Evolutionary conservation across 163 green algal genomes (phyloP).

Genomic region (Coccomyxa subellipsoidea): DNA sequence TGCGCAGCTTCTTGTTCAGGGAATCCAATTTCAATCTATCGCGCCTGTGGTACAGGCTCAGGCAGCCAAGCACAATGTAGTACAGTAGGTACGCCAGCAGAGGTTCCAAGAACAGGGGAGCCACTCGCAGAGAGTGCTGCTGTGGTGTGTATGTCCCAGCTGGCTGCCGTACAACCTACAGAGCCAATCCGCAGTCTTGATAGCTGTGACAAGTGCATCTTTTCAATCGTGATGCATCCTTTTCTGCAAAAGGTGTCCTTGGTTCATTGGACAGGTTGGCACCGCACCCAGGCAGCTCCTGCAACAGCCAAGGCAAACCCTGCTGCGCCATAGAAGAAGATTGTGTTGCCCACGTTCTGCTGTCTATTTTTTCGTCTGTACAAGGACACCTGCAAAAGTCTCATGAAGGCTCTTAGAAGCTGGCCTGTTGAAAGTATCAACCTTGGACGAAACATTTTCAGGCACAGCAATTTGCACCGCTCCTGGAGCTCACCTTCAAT

Average conservation of each 20-base stretch:
- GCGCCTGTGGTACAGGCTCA: constrained; percentile 15
- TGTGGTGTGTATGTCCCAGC: constrained; percentile 32
- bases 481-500: not conserved
- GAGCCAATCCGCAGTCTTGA: not conserved
- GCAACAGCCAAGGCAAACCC: constrained; percentile 29
- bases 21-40: constrained; percentile 13
- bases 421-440: not conserved
- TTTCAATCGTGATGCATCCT: no score
- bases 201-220: no score
- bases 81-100: constrained; percentile 32
- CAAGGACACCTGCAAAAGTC: not conserved
- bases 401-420: not conserved
- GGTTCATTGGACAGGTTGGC: not conserved
- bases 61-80: constrained; percentile 8
- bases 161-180: constrained; percentile 42
- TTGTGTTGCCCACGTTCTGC: not conserved
- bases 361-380: not conserved
- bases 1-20: constrained; percentile 34
- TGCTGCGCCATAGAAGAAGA: constrained; percentile 27
- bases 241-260: not conserved
- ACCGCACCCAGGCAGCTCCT: constrained; percentile 28
- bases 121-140: constrained; percentile 31
- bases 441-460: not conserved
- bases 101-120: constrained; percentile 31
- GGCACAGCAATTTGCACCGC: not conserved